Evolutionary conservation across 345 rosid species (phyloP), one percentile per base, ranked within the genome.

Genomic region (Triadica sebifera): DNA sequence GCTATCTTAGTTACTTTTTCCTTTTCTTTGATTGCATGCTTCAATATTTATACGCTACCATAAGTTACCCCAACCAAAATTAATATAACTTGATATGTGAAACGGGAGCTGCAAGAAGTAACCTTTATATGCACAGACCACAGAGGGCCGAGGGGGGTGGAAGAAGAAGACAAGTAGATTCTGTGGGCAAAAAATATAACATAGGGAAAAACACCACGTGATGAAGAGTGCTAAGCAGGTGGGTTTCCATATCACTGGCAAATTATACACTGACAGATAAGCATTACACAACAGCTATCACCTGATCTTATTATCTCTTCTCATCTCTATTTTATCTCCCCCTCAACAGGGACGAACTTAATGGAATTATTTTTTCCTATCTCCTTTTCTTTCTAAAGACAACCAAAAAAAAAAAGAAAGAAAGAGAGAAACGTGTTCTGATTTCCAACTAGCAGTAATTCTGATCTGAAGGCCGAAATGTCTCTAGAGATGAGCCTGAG

Each of bases 121-220:
- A 5, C n/a, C 24, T 17, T 17, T 29, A 38, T 60, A 60, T 60
- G 39, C 19, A 29, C 4, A 60, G 17, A 29, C 1, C 3, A 12
- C 13, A 60, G 38, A 11, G 29, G 39, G 9, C 11, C 0, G 9
- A 15, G 22, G 16, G 19, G 1, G 37, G 25, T n/a, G 22, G 12
- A n/a, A 60, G 6, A 60, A 3, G 19, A 29, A 60, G 11, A 55
- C 9, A n/a, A n/a, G 8, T 4, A 19, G 25, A 55, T 55, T 53
- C 19, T 55, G 59, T 5, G 59, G 8, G 59, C 34, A 20, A 17
- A 51, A 13, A 0, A 12, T 10, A 50, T 10, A 16, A 50, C n/a
- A n/a, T n/a, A n/a, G n/a, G n/a, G n/a, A n/a, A n/a, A n/a, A n/a
- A 19, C 45, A 24, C 69, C 84, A 77, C 75, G 84, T 77, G 84